These are phyloP conservation scores for Eucalyptus rudis DNA, from an alignment of 345 rosid genomes.

Conservation along the genomic window DNA sequence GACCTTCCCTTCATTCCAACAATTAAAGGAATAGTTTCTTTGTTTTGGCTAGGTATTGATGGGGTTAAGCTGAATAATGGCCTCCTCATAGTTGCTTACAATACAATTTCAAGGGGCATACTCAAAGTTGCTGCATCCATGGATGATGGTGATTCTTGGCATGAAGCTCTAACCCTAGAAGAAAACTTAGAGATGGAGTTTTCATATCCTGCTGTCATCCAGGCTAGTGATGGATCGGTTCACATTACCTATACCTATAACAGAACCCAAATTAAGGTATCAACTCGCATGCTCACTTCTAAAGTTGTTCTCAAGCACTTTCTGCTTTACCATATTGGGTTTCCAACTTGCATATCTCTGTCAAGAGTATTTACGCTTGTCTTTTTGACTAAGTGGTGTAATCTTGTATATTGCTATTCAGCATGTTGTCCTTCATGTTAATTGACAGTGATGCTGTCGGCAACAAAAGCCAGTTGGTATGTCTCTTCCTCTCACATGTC, in stretches of 20 bases:
- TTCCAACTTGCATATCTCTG: not conserved
- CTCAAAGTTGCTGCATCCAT: conserved; percentile 65
- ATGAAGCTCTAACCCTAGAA: conserved; percentile 53
- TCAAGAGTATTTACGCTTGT: not conserved
- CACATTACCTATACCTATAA: conserved; percentile 86
- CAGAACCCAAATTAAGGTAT: conserved; percentile 86
- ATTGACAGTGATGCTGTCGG: not conserved
- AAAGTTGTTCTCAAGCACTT: not conserved
- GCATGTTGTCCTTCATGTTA: conserved; percentile 31
- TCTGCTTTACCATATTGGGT: not conserved
- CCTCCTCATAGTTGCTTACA: conserved; percentile 60
- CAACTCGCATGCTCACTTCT: not conserved
- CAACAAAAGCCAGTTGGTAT: not conserved
- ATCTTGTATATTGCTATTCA: conserved; percentile 3
- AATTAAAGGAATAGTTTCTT: not conserved
- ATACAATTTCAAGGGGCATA: conserved; percentile 67
- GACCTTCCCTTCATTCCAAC: not conserved
- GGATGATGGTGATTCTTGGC: conserved; percentile 81
- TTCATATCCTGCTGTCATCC: conserved; percentile 81
- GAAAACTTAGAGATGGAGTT: conserved; percentile 65
- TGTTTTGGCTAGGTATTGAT: conserved; percentile 45
- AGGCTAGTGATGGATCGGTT: conserved; percentile 60
- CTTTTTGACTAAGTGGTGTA: not conserved
- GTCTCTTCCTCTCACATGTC: not conserved
- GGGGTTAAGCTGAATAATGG: conserved; percentile 74